Evolutionary conservation across 2,329 filamentous ascomycete genomes (phyloP), one percentile per base, ranked within the genome.

Genomic region (Colletotrichum truncatum): DNA sequence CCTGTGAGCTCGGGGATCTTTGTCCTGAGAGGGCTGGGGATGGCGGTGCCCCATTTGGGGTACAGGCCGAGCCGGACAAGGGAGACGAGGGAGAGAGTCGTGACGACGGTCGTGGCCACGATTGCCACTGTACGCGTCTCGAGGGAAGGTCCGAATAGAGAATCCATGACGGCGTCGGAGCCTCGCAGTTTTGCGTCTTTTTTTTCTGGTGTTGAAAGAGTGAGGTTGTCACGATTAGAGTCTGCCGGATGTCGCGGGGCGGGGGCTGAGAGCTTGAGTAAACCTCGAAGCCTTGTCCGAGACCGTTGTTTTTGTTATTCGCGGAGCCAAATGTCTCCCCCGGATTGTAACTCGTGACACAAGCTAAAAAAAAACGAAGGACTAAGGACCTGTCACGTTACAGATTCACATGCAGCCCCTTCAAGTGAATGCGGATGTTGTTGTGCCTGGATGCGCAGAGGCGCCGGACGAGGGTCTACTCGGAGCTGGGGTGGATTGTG

Each of bases 21-120:
- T 18, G 81, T 81, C 60, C 75, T 80, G 32, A 84, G 77, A 30
- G 85, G 84, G 32, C 79, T 84, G 10, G 72, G 76, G 55, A 86
- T 77, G 30, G 82, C 72, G 59, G 73, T 75, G 53, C 74, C 75
- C 41, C 74, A 73, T 28, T 70, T 69, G 30, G 82, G 82, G 75
- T 80, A 82, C 11, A 85, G 76, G 2, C 74, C 67, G 32, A 72
- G 69, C 23, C 76, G 74, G 12, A 71, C 70, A 8, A 80, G 68
- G 23, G 75, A 73, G 16, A 82, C 72, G 38, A 83, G 67, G 12
- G 77, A 73, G 39, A 81, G 69, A 7, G 82, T 84, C 8, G 78
- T 75, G n/a, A 80, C 68, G 34, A 79, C 77, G 0, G 82, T 81
- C 2, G 78, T 79, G 18, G 76, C 77, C 28, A 79, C 75, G 52